Percentiles rank a stretch among this genome's conserved stretches.
Conservation (phyloP, 208 protist genomes). For the Trypanosoma conorhini region DNA sequence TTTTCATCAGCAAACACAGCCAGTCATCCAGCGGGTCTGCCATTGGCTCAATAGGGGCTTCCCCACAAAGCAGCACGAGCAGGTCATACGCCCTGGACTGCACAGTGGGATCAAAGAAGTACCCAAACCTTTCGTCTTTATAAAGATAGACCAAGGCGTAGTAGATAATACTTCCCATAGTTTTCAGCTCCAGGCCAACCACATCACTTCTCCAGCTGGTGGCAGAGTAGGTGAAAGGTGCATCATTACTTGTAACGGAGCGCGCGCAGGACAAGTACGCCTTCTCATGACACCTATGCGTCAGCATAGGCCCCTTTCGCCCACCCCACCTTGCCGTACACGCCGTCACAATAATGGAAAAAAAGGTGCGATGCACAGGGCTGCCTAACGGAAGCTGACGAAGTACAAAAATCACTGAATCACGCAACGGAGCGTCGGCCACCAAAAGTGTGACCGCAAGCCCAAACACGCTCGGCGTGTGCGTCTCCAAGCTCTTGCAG, state of each 20-base stretch:
- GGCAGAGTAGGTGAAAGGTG: background rate
- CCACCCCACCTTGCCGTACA: constrained; percentile 10
- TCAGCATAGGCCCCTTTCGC: constrained; percentile 4
- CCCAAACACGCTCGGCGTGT: constrained; percentile 23
- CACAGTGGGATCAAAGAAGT: constrained; percentile 14
- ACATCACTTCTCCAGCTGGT: background rate
- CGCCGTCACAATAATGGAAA: constrained; percentile 24
- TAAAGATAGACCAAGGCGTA: constrained; percentile 28
- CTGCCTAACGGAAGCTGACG: constrained; percentile 18
- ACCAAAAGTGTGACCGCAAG: constrained; percentile 27
- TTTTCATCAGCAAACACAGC: constrained; percentile 23
- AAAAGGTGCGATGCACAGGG: constrained; percentile 28
- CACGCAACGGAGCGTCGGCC: constrained; percentile 13
- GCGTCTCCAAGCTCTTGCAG: constrained; percentile 15
- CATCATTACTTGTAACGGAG: constrained; percentile 15
- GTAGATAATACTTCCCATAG: constrained; percentile 14
- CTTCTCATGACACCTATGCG: background rate
- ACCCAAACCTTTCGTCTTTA: constrained; percentile 15
- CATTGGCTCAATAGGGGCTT: constrained; percentile 10
- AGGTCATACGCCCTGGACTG: constrained; percentile 17
- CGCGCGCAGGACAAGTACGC: background rate
- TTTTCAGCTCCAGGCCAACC: background rate
- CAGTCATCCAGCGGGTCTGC: constrained; percentile 14
- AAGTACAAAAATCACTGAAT: constrained; percentile 10
- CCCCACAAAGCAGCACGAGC: constrained; percentile 22